Evolutionary conservation across 192 early-diverging fungal genomes (phyloP), one percentile per base, ranked within the genome.

Genomic region (Powellomyces hirtus): DNA sequence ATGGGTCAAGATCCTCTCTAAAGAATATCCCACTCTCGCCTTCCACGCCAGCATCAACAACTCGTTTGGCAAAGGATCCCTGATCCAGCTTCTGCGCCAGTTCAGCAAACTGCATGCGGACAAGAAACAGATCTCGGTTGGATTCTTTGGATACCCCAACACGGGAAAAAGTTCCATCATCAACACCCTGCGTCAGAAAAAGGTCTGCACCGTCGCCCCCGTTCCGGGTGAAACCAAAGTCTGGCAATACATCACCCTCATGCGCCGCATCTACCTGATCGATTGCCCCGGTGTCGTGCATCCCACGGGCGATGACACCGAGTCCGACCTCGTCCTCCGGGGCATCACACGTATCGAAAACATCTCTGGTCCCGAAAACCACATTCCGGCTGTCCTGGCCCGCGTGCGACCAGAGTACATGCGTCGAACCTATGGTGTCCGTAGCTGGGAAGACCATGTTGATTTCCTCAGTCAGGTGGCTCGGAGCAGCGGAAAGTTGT

Each of bases 191-290:
- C 86, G 92, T 62, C 86, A 86, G 58, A 94, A 96, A 78, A 97
- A 96, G 81, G 95, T 97, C 45, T 99, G 97, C 87, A 97, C 86
- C 49, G 96, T 98, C 7, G 97, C 97, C 7, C 97, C 97, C 1
- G 88, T 98, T 71, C 96, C 97, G 29, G 97, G 97, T 35, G 97
- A 99, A 78, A 99, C 97, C 70, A 92, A 90, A 79, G 91, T 96
- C 62, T 99, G 97, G 97, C 97, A 98, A 81, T 99, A 99, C 77
- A 96, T 99, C 38, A 97, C 96, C 14, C 84, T 99, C 70, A 99
- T 95, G 86, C 94, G 94, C 67, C 90, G 92, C 58, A 99, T 99
- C 66, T 99, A 96, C 73, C 81, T 99, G 46, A 98, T 99, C 72
- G 97, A 99, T 75, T 99, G 97, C 78, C 97, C 97, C 26, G 97